A percentile compares a stretch with the other conserved stretches of the same genome.
Conservation (phyloP, 2,329 filamentous ascomycete genomes). For the Epichloe brachyelytri region DNA sequence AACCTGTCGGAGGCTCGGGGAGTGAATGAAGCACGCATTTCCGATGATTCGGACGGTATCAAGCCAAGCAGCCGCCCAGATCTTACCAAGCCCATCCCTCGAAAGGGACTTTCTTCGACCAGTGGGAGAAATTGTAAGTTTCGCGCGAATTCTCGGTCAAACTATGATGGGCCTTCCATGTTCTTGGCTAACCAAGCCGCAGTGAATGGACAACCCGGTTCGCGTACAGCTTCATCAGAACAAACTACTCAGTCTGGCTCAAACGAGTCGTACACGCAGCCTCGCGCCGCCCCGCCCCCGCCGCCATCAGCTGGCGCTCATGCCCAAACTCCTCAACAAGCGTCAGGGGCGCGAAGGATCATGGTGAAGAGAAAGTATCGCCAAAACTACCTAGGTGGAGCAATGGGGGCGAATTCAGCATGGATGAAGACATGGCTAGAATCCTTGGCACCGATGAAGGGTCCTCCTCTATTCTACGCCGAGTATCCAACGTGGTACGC, state of each 20-base stretch:
- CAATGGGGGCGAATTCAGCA: conserved; percentile 72
- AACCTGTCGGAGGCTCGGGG: conserved; percentile 18
- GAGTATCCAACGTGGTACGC: conserved; percentile 85
- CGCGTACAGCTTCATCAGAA: background rate
- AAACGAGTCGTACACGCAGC: conserved; percentile 44
- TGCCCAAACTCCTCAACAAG: conserved; percentile 28
- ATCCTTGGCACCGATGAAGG: conserved; percentile 69
- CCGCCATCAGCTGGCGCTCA: conserved; percentile 20
- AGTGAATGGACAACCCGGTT: conserved; percentile 4
- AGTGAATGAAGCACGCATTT: conserved; percentile 36
- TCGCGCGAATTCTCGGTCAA: background rate
- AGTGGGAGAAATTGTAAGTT: conserved; percentile 29
- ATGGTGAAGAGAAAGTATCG: conserved; percentile 37
- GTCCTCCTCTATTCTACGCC: conserved; percentile 68
- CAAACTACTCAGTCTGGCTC: conserved; percentile 9
- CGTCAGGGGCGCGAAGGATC: conserved; percentile 32
- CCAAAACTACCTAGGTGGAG: conserved; percentile 64
- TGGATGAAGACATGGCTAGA: conserved; percentile 91
- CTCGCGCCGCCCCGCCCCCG: conserved; percentile 41
- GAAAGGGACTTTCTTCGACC: conserved; percentile 48
- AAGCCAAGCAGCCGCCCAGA: conserved; percentile 27
- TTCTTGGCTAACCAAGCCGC: background rate
- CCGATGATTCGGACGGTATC: conserved; percentile 42
- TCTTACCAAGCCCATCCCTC: conserved; percentile 37
- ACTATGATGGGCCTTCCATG: background rate